phyloP scores from a whole-genome alignment of 1,284 basidiomycete genomes.

The Blastosporella zonata region DNA sequence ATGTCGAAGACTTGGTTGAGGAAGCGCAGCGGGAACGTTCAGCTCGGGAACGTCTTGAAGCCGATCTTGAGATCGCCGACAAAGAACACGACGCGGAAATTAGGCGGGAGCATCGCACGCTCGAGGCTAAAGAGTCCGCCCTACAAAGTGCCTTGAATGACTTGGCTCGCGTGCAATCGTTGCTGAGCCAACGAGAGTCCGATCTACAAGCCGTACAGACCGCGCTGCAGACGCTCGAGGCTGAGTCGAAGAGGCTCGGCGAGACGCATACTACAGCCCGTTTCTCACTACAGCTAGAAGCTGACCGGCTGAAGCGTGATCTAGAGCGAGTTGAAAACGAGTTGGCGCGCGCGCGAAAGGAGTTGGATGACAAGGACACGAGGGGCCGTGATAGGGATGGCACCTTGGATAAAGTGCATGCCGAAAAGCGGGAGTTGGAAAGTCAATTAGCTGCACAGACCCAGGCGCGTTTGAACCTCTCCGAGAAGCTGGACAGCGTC shows the following conservation, averaged over 20 bases:
- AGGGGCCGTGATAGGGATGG: conserved; percentile 67
- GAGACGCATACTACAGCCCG: conserved; percentile 80
- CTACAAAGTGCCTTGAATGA: conserved; percentile 61
- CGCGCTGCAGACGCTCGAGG: conserved; percentile 64
- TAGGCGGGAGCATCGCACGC: conserved; percentile 53
- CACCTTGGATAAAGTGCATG: conserved; percentile 68
- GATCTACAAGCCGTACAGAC: conserved; percentile 77
- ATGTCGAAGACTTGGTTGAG: conserved; percentile 72
- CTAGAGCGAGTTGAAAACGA: conserved; percentile 81
- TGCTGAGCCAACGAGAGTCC: conserved; percentile 63
- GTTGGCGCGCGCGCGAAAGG: conserved; percentile 68
- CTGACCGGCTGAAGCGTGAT: conserved; percentile 87
- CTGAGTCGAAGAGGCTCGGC: conserved; percentile 70
- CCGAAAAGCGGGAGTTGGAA: conserved; percentile 77
- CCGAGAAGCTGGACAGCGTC: conserved; percentile 81
- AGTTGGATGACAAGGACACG: conserved; percentile 68
- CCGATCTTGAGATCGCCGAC: conserved; percentile 52
- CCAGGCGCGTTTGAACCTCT: conserved; percentile 78
- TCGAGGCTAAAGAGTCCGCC: conserved; percentile 68
- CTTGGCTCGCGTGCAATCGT: conserved; percentile 55
- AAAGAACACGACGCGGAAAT: conserved; percentile 57
- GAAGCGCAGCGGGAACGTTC: conserved; percentile 60
- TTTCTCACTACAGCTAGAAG: conserved; percentile 88
- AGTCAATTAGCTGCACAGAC: conserved; percentile 78
- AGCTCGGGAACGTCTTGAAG: conserved; percentile 53